These are phyloP conservation scores for Rhodamnia argentea DNA, from an alignment of 345 rosid genomes.

Conservation along the genomic window DNA sequence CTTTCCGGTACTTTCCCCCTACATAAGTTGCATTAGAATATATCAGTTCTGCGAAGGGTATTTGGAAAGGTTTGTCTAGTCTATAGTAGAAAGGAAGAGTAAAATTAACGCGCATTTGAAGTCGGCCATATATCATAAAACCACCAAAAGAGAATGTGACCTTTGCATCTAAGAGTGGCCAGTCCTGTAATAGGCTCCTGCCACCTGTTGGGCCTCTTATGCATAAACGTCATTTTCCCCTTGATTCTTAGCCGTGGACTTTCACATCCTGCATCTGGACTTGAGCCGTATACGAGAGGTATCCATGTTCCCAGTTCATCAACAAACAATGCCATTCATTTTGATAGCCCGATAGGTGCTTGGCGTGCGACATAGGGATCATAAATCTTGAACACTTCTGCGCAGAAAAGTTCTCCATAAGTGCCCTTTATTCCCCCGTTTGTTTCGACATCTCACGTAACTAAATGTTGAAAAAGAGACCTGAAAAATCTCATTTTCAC, in stretches of 20 bases:
- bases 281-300: background rate
- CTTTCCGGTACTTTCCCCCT: no score
- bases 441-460: background rate
- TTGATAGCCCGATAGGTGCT: no score
- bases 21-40: background rate
- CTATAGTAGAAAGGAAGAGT: background rate
- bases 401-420: background rate
- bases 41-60: background rate
- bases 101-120: background rate
- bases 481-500: background rate
- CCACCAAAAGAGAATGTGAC: no score
- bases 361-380: background rate
- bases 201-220: no score
- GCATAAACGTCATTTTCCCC: background rate
- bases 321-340: background rate
- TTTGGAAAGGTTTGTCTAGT: background rate
- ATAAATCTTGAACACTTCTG: background rate
- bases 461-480: background rate
- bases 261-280: background rate
- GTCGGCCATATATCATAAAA: no score
- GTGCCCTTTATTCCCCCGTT: background rate
- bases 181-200: no score
- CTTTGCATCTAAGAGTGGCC: no score
- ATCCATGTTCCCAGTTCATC: background rate
- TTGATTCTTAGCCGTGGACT: background rate